A percentile compares a stretch with the other conserved stretches of the same genome.
phyloP scores from a whole-genome alignment of 208 protist genomes.

The Endotrypanum monterogeii region DNA sequence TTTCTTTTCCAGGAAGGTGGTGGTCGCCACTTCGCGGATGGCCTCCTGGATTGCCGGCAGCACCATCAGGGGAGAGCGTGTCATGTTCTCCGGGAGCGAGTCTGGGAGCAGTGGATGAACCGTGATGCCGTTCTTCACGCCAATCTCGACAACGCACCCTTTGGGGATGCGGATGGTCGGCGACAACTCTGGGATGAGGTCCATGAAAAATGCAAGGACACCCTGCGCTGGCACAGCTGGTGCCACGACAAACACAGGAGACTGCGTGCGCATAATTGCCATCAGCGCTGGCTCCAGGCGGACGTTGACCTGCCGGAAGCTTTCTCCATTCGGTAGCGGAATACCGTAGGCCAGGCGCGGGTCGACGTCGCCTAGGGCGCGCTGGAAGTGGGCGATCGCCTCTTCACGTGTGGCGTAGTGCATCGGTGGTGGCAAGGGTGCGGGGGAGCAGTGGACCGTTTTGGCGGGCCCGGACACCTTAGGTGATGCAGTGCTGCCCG shows the following conservation, averaged over 20 bases:
- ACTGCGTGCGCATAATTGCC: slow-evolving; percentile 83
- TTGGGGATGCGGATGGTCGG: slow-evolving; percentile 64
- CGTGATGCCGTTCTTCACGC: slow-evolving; percentile 71
- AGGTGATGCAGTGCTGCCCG: not conserved
- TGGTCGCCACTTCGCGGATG: slow-evolving; percentile 14
- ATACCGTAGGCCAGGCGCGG: slow-evolving; percentile 71
- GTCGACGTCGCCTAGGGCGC: slow-evolving; percentile 47
- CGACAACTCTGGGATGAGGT: slow-evolving; percentile 77
- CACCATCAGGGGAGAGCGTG: slow-evolving; percentile 22
- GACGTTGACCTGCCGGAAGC: slow-evolving; percentile 84
- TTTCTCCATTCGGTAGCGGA: slow-evolving; percentile 87
- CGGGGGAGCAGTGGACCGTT: not conserved
- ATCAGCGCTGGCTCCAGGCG: slow-evolving; percentile 86
- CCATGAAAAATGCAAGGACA: slow-evolving; percentile 73
- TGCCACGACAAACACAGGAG: slow-evolving; percentile 77
- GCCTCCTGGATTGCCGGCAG: slow-evolving; percentile 30
- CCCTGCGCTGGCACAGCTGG: slow-evolving; percentile 71
- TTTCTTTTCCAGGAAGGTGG: slow-evolving; percentile 1
- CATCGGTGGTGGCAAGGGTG: slow-evolving; percentile 21
- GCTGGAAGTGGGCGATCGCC: slow-evolving; percentile 46
- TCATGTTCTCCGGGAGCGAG: slow-evolving; percentile 31
- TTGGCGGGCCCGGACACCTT: not conserved
- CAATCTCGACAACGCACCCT: slow-evolving; percentile 79
- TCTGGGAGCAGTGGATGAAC: slow-evolving; percentile 67
- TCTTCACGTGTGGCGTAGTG: slow-evolving; percentile 44